Evolutionary conservation across 129 eudicot species (phyloP).

Genomic region (Erigeron canadensis): DNA sequence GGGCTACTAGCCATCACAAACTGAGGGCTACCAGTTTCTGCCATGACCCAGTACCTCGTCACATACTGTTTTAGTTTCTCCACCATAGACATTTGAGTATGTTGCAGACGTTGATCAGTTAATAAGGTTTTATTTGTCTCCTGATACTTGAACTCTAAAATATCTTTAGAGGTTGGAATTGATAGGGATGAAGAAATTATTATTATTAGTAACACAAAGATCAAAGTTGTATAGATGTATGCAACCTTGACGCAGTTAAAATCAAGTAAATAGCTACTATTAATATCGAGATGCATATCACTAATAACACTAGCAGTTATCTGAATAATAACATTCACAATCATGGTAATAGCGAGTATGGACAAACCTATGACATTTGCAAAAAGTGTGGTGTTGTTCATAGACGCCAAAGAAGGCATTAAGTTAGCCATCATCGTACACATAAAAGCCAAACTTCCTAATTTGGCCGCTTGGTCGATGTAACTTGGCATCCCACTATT

Average conservation of each 20-base stretch:
- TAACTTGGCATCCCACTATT: no score
- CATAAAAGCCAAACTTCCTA: neutral
- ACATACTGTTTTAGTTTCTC: conserved; percentile 9
- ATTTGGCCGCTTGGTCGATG: conserved; percentile 1
- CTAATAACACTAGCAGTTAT: conserved; percentile 18
- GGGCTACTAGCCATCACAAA: conserved; percentile 8
- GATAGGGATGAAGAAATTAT: conserved; percentile 23
- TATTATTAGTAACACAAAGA: conserved; percentile 18
- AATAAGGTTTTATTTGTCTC: conserved; percentile 9
- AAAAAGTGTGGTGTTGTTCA: no score
- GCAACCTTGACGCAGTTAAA: neutral
- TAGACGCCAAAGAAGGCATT: conserved; percentile 41
- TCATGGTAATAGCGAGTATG: conserved; percentile 31
- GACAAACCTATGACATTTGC: conserved; percentile 34
- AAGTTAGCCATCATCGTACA: conserved; percentile 23
- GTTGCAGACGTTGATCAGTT: neutral
- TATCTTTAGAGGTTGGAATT: conserved; percentile 21
- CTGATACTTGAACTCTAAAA: conserved; percentile 25
- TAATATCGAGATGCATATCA: neutral
- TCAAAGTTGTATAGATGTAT: neutral
- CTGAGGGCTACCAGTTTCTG: conserved; percentile 12
- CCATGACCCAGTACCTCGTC: conserved; percentile 16
- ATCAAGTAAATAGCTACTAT: neutral
- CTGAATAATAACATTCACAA: conserved; percentile 27
- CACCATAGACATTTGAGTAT: neutral